Evolutionary conservation across 495 filamentous ascomycete genomes (phyloP).

Genomic region (Penicillium salamii): DNA sequence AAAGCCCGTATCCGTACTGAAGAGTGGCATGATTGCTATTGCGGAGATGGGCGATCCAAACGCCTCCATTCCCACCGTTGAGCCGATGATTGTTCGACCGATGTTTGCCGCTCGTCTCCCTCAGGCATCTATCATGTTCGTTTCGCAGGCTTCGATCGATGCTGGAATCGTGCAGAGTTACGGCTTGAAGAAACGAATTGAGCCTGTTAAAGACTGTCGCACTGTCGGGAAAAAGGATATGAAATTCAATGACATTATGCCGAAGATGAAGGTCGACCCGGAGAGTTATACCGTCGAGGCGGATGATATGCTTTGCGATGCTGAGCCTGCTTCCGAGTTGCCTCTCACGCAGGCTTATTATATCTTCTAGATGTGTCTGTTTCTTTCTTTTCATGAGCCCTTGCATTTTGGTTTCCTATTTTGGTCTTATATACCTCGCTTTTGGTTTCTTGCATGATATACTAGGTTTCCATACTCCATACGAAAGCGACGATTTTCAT

Average conservation of each 20-base stretch:
- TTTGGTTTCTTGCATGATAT: constrained; percentile 4
- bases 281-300: constrained; percentile 90
- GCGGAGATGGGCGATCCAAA: constrained; percentile 96
- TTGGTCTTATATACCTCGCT: constrained; percentile 17
- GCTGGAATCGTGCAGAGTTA: constrained; percentile 65
- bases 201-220: constrained; percentile 77
- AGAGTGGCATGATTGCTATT: constrained; percentile 84
- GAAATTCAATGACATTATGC: constrained; percentile 88
- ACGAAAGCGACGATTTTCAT: constrained; percentile 12
- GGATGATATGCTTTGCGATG: constrained; percentile 71
- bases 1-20: constrained; percentile 80
- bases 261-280: constrained; percentile 90
- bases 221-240: constrained; percentile 84
- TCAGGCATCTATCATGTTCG: constrained; percentile 73
- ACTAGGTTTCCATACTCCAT: constrained; percentile 1
- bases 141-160: constrained; percentile 69
- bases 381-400: background rate
- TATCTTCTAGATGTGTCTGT: constrained; percentile 56
- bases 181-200: constrained; percentile 74
- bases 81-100: constrained; percentile 80
- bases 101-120: constrained; percentile 84
- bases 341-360: constrained; percentile 82
- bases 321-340: constrained; percentile 68
- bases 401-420: background rate
- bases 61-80: constrained; percentile 85